Percentiles rank a stretch among this genome's conserved stretches.
These are phyloP conservation scores for Tricholoma flavovirens DNA, from an alignment of 768 basidiomycete genomes.

Conservation along the genomic window DNA sequence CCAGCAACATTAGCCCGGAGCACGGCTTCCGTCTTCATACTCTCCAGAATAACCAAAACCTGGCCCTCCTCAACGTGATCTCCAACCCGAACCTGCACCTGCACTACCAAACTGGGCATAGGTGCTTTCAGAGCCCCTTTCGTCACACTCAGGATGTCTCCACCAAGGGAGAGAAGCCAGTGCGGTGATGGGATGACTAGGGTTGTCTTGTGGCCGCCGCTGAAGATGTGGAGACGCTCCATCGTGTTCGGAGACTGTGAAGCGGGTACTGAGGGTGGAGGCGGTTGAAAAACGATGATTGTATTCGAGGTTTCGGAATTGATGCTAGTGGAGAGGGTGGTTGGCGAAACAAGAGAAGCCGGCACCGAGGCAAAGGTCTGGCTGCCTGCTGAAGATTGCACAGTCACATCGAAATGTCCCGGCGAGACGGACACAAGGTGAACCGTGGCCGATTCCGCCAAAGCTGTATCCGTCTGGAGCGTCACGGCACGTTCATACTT, in stretches of 20 bases:
- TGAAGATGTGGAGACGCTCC: conserved; percentile 77
- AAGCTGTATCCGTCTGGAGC: conserved; percentile 51
- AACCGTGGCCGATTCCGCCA: conserved; percentile 36
- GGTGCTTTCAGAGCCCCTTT: conserved; percentile 74
- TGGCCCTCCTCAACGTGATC: conserved; percentile 79
- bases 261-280: conserved; percentile 46
- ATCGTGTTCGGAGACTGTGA: conserved; percentile 50
- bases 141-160: conserved; percentile 45
- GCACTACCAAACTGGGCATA: conserved; percentile 92
- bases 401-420: conserved; percentile 50
- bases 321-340: conserved; percentile 50
- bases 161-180: conserved; percentile 66
- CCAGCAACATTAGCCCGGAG: conserved; percentile 67
- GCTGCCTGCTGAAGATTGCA: conserved; percentile 28
- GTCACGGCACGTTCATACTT: conserved; percentile 54
- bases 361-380: conserved; percentile 44
- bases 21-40: conserved; percentile 97
- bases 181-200: conserved; percentile 63
- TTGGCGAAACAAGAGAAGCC: conserved; percentile 51
- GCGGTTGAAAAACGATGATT: conserved; percentile 72
- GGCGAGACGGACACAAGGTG: conserved; percentile 31
- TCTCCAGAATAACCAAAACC: conserved; percentile 79
- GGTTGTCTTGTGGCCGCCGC: conserved; percentile 54
- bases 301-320: conserved; percentile 42
- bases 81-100: conserved; percentile 73